Percentiles rank a stretch among this genome's conserved stretches.
Evolutionary conservation across 2,329 filamentous ascomycete species (phyloP).

Genomic region (Fusarium sambucinum): DNA sequence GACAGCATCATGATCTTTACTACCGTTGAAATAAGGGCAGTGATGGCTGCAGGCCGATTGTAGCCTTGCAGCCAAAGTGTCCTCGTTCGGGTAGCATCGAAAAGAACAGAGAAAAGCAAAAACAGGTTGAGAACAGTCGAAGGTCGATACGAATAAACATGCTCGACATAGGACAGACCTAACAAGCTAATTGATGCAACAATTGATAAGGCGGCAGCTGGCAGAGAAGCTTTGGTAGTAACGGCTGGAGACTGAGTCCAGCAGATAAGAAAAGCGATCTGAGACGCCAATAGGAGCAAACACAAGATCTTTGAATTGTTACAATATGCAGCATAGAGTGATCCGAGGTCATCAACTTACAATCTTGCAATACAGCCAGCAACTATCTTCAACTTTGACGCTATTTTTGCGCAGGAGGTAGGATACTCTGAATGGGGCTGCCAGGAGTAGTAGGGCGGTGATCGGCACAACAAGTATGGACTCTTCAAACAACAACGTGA

Average conservation of each 20-base stretch:
- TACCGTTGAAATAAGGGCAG: slow-evolving; percentile 22
- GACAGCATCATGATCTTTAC: slow-evolving; percentile 21
- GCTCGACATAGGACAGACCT: slow-evolving; percentile 35
- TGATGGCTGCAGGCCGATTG: slow-evolving; percentile 12
- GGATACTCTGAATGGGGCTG: slow-evolving; percentile 37
- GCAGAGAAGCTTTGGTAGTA: slow-evolving; percentile 24
- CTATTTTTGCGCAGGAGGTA: slow-evolving; percentile 39
- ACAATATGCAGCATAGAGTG: neutral
- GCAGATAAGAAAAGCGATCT: slow-evolving; percentile 23
- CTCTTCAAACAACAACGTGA: slow-evolving; percentile 60
- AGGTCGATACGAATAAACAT: slow-evolving; percentile 36
- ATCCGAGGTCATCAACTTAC: slow-evolving; percentile 14
- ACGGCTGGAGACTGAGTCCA: slow-evolving; percentile 28
- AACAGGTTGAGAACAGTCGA: slow-evolving; percentile 37
- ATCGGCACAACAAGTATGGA: slow-evolving; percentile 49
- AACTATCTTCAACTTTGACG: slow-evolving; percentile 36
- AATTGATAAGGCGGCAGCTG: slow-evolving; percentile 21
- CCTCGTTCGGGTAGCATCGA: slow-evolving; percentile 26
- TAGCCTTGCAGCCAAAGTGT: slow-evolving; percentile 40
- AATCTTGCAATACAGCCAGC: slow-evolving; percentile 38
- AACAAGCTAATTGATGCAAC: slow-evolving; percentile 26
- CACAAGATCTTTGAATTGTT: slow-evolving; percentile 29
- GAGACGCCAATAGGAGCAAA: slow-evolving; percentile 18
- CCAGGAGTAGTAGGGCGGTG: slow-evolving; percentile 46
- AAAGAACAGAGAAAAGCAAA: slow-evolving; percentile 26